A percentile compares a stretch with the other conserved stretches of the same genome.
These are phyloP conservation scores for Taiwanofungus camphoratus DNA, from an alignment of 1,284 basidiomycete species.

Conservation along the genomic window DNA sequence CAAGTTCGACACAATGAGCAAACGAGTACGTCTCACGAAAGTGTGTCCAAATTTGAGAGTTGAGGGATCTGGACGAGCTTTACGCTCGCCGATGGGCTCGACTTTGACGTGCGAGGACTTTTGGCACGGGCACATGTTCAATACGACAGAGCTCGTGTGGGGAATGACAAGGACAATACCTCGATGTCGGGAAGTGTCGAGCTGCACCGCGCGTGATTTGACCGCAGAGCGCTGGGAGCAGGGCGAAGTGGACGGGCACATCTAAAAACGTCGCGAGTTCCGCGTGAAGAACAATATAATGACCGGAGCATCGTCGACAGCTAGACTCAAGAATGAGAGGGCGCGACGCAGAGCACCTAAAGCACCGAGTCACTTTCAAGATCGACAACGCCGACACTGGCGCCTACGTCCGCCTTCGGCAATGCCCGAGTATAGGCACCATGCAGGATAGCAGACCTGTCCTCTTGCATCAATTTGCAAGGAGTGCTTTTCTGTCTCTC, in stretches of 20 bases:
- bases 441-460: not conserved
- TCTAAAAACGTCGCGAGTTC: not conserved
- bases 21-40: conserved; percentile 43
- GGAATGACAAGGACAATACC: conserved; percentile 11
- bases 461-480: not conserved
- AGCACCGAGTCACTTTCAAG: not conserved
- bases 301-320: conserved; percentile 1
- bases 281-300: not conserved
- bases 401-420: not conserved
- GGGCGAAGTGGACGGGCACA: not conserved
- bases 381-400: too few relatives aligned
- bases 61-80: conserved; percentile 46
- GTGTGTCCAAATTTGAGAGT: conserved; percentile 62
- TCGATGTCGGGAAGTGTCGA: conserved; percentile 26
- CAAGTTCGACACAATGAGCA: not conserved
- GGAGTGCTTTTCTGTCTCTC: too few relatives aligned
- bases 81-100: conserved; percentile 42
- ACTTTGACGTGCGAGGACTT: conserved; percentile 49
- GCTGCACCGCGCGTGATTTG: conserved; percentile 14
- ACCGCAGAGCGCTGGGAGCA: not conserved
- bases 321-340: too few relatives aligned
- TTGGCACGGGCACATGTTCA: not conserved
- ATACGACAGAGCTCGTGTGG: not conserved
- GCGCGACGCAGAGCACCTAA: not conserved
- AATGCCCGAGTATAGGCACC: not conserved